These are phyloP conservation scores for Fusarium incarnatum DNA, from an alignment of 2,329 filamentous ascomycete genomes.

Conservation along the genomic window DNA sequence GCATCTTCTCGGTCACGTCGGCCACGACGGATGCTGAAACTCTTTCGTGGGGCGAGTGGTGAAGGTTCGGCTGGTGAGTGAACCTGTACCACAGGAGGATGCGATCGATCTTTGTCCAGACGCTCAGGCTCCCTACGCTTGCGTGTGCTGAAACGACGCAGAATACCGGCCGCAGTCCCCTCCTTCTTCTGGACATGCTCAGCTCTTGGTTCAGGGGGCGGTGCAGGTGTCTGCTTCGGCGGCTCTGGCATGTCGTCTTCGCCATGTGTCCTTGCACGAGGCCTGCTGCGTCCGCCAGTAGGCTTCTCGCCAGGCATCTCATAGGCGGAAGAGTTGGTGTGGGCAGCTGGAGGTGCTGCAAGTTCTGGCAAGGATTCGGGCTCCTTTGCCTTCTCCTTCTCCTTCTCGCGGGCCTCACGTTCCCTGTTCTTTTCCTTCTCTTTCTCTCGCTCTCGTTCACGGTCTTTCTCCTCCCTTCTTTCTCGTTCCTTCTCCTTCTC, in stretches of 20 bases:
- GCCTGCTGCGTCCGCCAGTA: conserved; percentile 83
- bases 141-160: conserved; percentile 92
- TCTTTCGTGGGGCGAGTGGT: conserved; percentile 77
- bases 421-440: conserved; percentile 31
- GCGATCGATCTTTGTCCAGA: conserved; percentile 72
- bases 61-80: conserved; percentile 76
- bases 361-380: conserved; percentile 75
- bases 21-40: conserved; percentile 81
- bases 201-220: conserved; percentile 65
- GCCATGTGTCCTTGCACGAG: conserved; percentile 90
- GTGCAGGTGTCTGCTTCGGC: conserved; percentile 45
- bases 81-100: conserved; percentile 80
- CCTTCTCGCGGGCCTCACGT: conserved; percentile 44
- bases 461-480: conserved; percentile 40
- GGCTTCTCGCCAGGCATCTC: conserved; percentile 91
- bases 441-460: conserved; percentile 45
- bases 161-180: conserved; percentile 83
- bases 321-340: conserved; percentile 86
- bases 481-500: conserved; percentile 49
- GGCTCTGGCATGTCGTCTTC: conserved; percentile 87
- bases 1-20: conserved; percentile 66
- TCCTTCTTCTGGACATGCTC: conserved; percentile 81
- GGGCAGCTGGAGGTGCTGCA: conserved; percentile 82
- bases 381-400: conserved; percentile 52
- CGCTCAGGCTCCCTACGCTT: conserved; percentile 76